phyloP scores from a whole-genome alignment of 768 basidiomycete genomes.

The Calocera cornea region DNA sequence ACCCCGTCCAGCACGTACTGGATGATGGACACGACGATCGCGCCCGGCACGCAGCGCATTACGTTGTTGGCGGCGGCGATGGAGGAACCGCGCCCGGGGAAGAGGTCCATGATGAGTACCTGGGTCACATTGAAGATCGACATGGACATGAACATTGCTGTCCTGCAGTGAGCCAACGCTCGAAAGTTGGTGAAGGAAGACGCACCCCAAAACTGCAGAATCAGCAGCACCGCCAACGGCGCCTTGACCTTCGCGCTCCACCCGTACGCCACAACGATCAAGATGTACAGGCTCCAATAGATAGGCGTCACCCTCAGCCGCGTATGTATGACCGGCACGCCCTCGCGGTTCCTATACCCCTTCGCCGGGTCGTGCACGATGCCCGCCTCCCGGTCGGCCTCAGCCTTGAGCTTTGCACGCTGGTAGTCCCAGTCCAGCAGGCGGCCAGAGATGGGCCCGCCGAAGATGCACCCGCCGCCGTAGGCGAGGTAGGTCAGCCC shows the following conservation, averaged over 20 bases:
- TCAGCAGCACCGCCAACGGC: conserved; percentile 18
- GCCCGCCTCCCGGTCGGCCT: background rate
- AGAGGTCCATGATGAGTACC: conserved; percentile 22
- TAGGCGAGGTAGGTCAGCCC: conserved; percentile 68
- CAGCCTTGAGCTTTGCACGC: conserved; percentile 22
- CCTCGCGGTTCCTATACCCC: conserved; percentile 18
- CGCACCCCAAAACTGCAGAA: conserved; percentile 19
- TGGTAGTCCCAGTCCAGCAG: conserved; percentile 56
- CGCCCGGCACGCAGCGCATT: conserved; percentile 15
- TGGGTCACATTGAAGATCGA: conserved; percentile 11
- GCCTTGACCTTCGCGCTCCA: conserved; percentile 17
- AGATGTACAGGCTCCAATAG: conserved; percentile 12
- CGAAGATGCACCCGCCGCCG: conserved; percentile 56
- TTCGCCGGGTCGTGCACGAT: background rate
- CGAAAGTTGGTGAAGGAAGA: background rate
- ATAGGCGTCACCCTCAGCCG: conserved; percentile 16
- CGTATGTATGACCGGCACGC: conserved; percentile 21
- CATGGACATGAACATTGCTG: conserved; percentile 12
- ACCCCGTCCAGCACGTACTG: background rate
- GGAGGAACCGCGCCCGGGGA: conserved; percentile 22
- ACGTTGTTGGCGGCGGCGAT: conserved; percentile 20
- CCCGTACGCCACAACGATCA: conserved; percentile 18
- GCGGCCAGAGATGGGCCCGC: conserved; percentile 45
- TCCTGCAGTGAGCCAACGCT: background rate
- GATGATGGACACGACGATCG: conserved; percentile 5